Percentiles rank a stretch among this genome's conserved stretches.
Evolutionary conservation across 2,329 filamentous ascomycete species (phyloP).

Genomic region (Endothia cerciana): DNA sequence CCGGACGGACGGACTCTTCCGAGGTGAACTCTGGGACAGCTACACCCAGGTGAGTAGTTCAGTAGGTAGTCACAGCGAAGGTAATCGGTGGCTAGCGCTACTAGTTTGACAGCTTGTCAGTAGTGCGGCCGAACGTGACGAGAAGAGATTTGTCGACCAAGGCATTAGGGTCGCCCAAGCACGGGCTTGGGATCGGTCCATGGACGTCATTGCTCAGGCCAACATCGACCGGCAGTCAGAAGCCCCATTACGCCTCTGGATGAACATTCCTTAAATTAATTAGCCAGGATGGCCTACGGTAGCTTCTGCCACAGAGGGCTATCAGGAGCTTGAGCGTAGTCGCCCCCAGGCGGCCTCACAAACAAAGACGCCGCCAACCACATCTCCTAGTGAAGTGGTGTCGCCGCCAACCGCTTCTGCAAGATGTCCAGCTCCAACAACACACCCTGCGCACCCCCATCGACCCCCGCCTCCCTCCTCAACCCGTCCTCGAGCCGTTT

Average conservation of each 20-base stretch:
- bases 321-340: no score
- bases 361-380: neutral
- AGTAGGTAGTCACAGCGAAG: no score
- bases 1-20: no score
- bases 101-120: no score
- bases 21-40: no score
- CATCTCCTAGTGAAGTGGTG: conserved; percentile 21
- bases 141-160: neutral
- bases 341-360: neutral
- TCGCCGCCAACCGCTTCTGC: conserved; percentile 25
- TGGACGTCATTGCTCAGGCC: neutral
- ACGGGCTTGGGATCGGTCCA: neutral
- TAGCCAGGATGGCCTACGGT: no score
- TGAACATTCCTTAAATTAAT: no score
- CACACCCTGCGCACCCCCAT: conserved; percentile 17
- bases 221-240: neutral
- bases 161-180: neutral
- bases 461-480: conserved; percentile 17
- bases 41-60: no score
- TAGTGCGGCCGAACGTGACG: neutral
- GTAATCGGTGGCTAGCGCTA: no score
- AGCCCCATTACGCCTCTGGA: neutral
- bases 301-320: no score
- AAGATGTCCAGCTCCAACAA: conserved; percentile 28
- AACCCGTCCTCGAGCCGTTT: conserved; percentile 38